Percentiles rank a stretch among this genome's conserved stretches.
These are phyloP conservation scores for Claviceps sorghi DNA, from an alignment of 2,329 filamentous ascomycete species.

Conservation along the genomic window DNA sequence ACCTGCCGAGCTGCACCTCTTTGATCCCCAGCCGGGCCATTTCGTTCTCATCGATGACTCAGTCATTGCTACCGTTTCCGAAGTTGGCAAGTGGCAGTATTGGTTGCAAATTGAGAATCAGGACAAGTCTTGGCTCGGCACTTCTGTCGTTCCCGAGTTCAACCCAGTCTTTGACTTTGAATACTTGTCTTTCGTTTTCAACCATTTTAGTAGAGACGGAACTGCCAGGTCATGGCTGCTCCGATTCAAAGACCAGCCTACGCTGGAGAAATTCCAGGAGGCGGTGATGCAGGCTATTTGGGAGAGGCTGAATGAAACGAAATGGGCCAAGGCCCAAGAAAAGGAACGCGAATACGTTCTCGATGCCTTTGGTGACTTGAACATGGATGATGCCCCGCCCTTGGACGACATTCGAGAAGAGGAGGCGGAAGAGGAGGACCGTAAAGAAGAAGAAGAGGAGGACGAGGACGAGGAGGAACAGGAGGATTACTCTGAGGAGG, in stretches of 20 bases:
- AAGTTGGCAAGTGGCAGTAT: constrained; percentile 85
- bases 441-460: constrained; percentile 44
- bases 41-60: constrained; percentile 68
- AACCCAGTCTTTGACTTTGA: constrained; percentile 99
- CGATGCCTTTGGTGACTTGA: constrained; percentile 87
- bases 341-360: constrained; percentile 87
- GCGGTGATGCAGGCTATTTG: constrained; percentile 90
- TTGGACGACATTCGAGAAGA: constrained; percentile 32
- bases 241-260: constrained; percentile 71
- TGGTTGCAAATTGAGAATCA: constrained; percentile 76
- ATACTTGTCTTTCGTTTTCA: constrained; percentile 98
- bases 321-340: constrained; percentile 88
- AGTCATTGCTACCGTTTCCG: constrained; percentile 66
- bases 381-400: constrained; percentile 61
- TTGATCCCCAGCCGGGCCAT: constrained; percentile 74
- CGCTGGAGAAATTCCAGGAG: constrained; percentile 77
- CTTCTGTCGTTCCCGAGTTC: constrained; percentile 74
- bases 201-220: constrained; percentile 79
- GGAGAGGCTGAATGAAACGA: constrained; percentile 88
- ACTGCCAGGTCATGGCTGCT: constrained; percentile 92
- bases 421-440: constrained; percentile 39
- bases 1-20: constrained; percentile 76
- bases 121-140: constrained; percentile 72
- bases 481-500: constrained; percentile 53
- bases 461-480: constrained; percentile 55